Evolutionary conservation across 306 rosid species (phyloP).

Genomic region (Pterocarpus santalinus): DNA sequence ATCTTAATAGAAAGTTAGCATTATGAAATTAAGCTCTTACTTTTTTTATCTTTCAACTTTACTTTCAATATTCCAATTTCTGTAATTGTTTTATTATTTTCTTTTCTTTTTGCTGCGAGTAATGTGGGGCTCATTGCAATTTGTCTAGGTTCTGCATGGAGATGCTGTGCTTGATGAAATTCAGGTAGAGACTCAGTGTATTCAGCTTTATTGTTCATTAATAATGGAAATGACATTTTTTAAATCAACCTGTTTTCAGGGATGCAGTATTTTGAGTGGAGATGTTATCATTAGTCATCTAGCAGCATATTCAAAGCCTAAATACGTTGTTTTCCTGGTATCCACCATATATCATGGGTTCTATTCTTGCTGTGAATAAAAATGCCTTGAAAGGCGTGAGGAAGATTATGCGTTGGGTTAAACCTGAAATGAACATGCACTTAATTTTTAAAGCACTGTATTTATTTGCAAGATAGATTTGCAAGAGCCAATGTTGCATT

Average conservation of each 20-base stretch:
- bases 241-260: constrained; percentile 55
- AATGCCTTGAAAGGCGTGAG: neutral
- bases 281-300: constrained; percentile 93
- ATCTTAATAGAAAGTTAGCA: neutral
- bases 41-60: neutral
- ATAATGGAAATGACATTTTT: neutral
- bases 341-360: constrained; percentile 41
- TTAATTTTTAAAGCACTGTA: constrained; percentile 9
- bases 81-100: neutral
- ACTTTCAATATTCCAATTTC: constrained; percentile 23
- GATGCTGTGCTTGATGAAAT: constrained; percentile 90
- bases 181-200: constrained; percentile 62
- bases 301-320: constrained; percentile 77
- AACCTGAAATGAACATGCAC: constrained; percentile 3
- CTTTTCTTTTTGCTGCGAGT: neutral
- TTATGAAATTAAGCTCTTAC: neutral
- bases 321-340: constrained; percentile 64
- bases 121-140: constrained; percentile 21
- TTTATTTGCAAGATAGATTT: constrained; percentile 9
- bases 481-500: constrained; percentile 18
- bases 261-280: constrained; percentile 93
- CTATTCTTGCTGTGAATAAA: neutral
- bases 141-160: constrained; percentile 84
- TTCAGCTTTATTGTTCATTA: constrained; percentile 32
- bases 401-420: neutral